These are phyloP conservation scores for Plectranthus barbatus DNA, from an alignment of 257 asterid genomes.

Conservation along the genomic window DNA sequence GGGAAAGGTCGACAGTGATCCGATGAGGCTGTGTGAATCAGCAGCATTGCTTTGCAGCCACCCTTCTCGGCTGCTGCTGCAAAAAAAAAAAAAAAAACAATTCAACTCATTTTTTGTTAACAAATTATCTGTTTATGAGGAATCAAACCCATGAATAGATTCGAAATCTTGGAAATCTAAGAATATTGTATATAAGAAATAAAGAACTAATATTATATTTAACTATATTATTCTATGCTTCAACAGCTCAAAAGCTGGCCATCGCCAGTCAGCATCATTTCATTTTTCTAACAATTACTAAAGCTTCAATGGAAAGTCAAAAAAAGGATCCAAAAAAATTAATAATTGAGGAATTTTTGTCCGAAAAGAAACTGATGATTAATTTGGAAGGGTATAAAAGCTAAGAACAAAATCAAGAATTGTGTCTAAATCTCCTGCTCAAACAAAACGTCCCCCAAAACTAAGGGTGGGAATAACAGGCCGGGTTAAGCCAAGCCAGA, in stretches of 20 bases:
- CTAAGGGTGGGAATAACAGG: too few species aligned
- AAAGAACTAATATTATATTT: not conserved
- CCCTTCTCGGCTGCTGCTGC: conserved; percentile 57
- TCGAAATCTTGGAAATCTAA: too few species aligned
- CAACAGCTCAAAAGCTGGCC: not conserved
- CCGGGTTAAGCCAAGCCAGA: too few species aligned
- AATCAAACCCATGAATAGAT: too few species aligned
- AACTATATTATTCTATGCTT: not conserved
- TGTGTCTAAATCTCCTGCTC: not conserved
- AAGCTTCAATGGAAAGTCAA: not conserved
- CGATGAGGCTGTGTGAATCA: conserved; percentile 39
- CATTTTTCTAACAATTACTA: not conserved
- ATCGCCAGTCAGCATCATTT: not conserved
- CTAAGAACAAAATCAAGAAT: not conserved
- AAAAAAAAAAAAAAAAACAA: too few species aligned
- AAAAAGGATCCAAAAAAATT: not conserved
- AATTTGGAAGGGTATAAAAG: too few species aligned
- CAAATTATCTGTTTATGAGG: too few species aligned
- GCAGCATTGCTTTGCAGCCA: conserved; percentile 50
- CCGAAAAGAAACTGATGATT: conserved; percentile 2
- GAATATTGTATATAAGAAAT: too few species aligned
- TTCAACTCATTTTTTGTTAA: too few species aligned
- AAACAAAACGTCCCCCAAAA: too few species aligned
- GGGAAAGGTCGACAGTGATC: conserved; percentile 47
- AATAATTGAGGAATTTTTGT: not conserved